Evolutionary conservation across 371 early-diverging fungal genomes (phyloP).

Genomic region (Funneliformis caledonium): DNA sequence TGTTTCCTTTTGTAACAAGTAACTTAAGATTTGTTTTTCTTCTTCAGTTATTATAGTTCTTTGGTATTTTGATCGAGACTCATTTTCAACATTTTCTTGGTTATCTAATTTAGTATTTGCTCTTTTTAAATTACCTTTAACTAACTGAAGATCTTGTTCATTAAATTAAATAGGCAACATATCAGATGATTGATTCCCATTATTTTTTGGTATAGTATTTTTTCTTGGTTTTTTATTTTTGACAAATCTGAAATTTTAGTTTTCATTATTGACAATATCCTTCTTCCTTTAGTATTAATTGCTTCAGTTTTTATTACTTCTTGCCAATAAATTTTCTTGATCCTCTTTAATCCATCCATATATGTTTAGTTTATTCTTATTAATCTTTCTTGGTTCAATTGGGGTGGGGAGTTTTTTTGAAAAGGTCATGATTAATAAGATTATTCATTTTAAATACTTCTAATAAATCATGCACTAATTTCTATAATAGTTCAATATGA

Average conservation of each 20-base stretch:
- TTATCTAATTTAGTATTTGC: neutral
- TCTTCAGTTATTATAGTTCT: neutral
- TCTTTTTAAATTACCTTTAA: neutral
- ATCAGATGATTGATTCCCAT: no score
- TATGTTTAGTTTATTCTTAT: no score
- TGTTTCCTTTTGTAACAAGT: neutral
- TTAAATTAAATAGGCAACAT: neutral
- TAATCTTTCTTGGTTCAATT: no score
- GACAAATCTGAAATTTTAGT: neutral
- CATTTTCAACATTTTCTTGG: neutral
- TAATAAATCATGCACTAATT: slow-evolving; percentile 3
- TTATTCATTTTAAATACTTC: slow-evolving; percentile 3
- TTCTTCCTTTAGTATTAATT: slow-evolving; percentile 11
- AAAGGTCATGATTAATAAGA: neutral
- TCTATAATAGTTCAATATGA: no score
- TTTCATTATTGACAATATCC: neutral
- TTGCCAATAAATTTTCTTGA: no score
- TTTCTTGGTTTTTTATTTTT: no score
- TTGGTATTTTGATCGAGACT: neutral
- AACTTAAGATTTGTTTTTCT: no score
- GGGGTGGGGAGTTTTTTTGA: no score
- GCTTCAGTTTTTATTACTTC: no score
- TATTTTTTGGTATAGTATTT: no score
- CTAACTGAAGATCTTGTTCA: neutral
- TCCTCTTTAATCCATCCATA: no score